Percentiles rank a stretch among this genome's conserved stretches.
Evolutionary conservation across 2,329 filamentous ascomycete genomes (phyloP).

Genomic region (Achaetomium macrosporum): DNA sequence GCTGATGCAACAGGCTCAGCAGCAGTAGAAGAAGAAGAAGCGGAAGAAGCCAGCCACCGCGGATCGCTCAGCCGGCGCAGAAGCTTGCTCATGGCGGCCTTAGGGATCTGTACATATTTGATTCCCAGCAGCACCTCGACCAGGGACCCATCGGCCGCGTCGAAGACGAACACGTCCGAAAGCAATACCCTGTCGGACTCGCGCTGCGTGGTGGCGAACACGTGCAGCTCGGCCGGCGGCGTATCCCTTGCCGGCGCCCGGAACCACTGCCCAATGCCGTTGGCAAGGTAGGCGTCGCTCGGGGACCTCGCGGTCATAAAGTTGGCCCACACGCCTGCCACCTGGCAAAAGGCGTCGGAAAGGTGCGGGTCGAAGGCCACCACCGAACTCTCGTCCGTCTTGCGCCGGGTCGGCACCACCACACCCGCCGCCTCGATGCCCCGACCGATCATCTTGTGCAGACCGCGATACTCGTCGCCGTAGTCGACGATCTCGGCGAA

Average conservation of each 20-base stretch:
- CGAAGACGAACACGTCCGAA: slow-evolving; percentile 34
- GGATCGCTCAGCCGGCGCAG: not conserved
- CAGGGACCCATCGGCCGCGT: slow-evolving; percentile 26
- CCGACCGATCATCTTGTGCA: slow-evolving; percentile 28
- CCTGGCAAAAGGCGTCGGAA: slow-evolving; percentile 32
- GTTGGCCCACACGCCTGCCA: slow-evolving; percentile 35
- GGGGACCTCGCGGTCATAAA: slow-evolving; percentile 27
- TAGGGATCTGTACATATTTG: slow-evolving; percentile 17
- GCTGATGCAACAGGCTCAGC: no score
- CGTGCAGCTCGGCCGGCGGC: not conserved
- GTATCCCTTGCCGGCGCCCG: slow-evolving; percentile 25
- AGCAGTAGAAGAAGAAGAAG: no score
- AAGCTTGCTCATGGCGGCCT: slow-evolving; percentile 25
- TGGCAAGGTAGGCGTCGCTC: slow-evolving; percentile 31
- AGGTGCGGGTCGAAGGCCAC: slow-evolving; percentile 28
- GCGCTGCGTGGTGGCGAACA: slow-evolving; percentile 5
- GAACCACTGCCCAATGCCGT: slow-evolving; percentile 29
- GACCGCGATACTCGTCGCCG: slow-evolving; percentile 27
- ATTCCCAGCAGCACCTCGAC: slow-evolving; percentile 32
- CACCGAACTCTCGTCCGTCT: slow-evolving; percentile 17
- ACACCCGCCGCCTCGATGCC: slow-evolving; percentile 29
- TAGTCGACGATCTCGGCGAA: slow-evolving; percentile 35
- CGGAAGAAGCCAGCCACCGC: no score
- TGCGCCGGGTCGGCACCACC: no score
- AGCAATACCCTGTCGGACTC: slow-evolving; percentile 26